A percentile compares a stretch with the other conserved stretches of the same genome.
phyloP scores from a whole-genome alignment of 2,329 filamentous ascomycete genomes.

The Epichloe bromicola region DNA sequence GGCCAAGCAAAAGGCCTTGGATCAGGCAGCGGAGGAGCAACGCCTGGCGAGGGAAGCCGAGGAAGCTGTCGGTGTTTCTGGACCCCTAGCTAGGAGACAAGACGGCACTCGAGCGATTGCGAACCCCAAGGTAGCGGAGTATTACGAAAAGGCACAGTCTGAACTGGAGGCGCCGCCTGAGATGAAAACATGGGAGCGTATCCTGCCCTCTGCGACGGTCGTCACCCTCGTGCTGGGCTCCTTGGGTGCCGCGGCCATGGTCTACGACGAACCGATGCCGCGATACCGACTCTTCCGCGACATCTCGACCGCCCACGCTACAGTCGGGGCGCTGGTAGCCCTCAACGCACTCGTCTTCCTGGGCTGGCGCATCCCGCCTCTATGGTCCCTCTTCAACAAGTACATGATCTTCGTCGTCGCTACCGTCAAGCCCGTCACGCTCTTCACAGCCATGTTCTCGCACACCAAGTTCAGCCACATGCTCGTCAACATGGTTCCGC shows the following conservation, averaged over 20 bases:
- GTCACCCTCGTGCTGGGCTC: constrained; percentile 31
- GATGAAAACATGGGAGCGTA: constrained; percentile 35
- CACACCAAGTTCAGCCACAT: constrained; percentile 53
- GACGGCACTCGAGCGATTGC: constrained; percentile 25
- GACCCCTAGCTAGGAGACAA: constrained; percentile 28
- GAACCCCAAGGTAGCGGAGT: constrained; percentile 25
- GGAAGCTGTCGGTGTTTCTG: constrained; percentile 19
- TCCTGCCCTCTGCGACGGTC: constrained; percentile 40
- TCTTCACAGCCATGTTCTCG: constrained; percentile 55
- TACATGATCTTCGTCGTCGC: constrained; percentile 54
- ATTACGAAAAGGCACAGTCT: constrained; percentile 34
- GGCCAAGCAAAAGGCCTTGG: constrained; percentile 35
- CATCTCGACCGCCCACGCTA: constrained; percentile 48
- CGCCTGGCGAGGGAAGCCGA: constrained; percentile 28
- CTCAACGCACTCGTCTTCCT: constrained; percentile 43
- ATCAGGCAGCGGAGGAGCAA: constrained; percentile 30
- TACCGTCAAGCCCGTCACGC: constrained; percentile 46
- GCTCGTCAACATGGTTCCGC: constrained; percentile 47
- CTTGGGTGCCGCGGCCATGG: constrained; percentile 28
- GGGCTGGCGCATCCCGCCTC: constrained; percentile 49
- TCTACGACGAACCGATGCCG: constrained; percentile 41
- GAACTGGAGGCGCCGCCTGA: constrained; percentile 38
- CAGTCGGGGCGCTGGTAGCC: constrained; percentile 48
- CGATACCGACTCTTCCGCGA: constrained; percentile 44
- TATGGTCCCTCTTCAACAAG: constrained; percentile 54